Base-by-base conservation (phyloP, 805 yeast genomes). In the Kodamaea restingae region DNA sequence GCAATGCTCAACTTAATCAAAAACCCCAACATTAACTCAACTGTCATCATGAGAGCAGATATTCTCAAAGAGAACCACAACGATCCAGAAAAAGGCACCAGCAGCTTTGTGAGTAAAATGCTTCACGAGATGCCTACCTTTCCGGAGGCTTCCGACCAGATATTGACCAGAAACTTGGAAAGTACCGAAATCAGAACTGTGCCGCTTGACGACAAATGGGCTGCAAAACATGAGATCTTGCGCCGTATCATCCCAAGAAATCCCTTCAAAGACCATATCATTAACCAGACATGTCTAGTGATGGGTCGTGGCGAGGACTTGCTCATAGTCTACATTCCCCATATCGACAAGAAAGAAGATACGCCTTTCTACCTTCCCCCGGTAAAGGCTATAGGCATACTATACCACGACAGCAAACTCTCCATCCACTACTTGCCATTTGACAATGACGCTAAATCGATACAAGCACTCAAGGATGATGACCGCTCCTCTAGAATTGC, bases 331-430 rank as follows among this genome's bases (percentile, higher is more conserved):
- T 91, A 88, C 58, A 69, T 82, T 1, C 95, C 97, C 0, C 96
- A 90, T 56, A 71, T 88, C 9, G 54, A 67, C 3, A 45, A 53
- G 2, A 61, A 66, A 14, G 83, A 75, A 0, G 83, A 80, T 12
- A 78, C 78, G 37, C 98, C 98, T 4, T 91, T 81, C 55, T 91
- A 91, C 56, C 72, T 91, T n/a, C 98, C 98, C 0, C 80, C 80
- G 4, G 95, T 84, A 2, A 65, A 75, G 44, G 87, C 84, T 0
- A 87, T 91, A 9, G 96, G 86, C 2, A 72, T 91, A 5, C 60
- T 84, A 18, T 74, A 69, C 46, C 69, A 68, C 42, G 49, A 60
- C 4, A 55, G 63, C 4, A 61, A 56, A 10, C 57, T 87, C 14
- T 84, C 95, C 0, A 76, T 87, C 6, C 93, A 87, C 54, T 88